These are phyloP conservation scores for Hemileccinum rubropunctum DNA, from an alignment of 768 basidiomycete genomes.

Conservation along the genomic window DNA sequence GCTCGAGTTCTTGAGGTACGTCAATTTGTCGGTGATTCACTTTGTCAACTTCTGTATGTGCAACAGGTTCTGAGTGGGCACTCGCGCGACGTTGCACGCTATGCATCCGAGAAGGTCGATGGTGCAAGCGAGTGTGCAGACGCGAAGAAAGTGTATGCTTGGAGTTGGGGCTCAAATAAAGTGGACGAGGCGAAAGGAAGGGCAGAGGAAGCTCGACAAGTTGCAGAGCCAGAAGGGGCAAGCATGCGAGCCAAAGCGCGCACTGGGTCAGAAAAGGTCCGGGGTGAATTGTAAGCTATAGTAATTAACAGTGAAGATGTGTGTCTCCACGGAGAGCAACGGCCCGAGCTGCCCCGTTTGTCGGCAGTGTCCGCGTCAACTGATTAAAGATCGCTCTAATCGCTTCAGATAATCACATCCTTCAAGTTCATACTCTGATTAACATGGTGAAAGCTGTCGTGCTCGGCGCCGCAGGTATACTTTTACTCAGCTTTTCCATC, in stretches of 20 bases:
- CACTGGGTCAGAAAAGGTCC: slow-evolving; percentile 12
- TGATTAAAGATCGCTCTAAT: slow-evolving; percentile 18
- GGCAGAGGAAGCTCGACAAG: slow-evolving; percentile 25
- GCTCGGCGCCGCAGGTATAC: slow-evolving; percentile 88
- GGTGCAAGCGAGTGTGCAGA: slow-evolving; percentile 21
- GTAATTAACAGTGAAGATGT: neutral
- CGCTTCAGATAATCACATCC: neutral
- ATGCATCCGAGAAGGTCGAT: slow-evolving; percentile 29
- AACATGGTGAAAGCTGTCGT: slow-evolving; percentile 76
- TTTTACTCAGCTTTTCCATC: neutral
- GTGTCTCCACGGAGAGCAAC: neutral
- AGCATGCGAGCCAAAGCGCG: slow-evolving; percentile 9
- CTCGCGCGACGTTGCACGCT: slow-evolving; percentile 21
- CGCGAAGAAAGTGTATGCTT: slow-evolving; percentile 15
- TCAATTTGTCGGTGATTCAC: neutral
- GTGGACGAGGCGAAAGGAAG: slow-evolving; percentile 23
- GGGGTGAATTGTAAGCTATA: slow-evolving; percentile 29
- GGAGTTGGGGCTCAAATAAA: slow-evolving; percentile 22
- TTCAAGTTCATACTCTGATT: neutral
- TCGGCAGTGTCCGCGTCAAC: slow-evolving; percentile 17
- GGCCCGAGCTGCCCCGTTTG: neutral
- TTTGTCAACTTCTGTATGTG: neutral
- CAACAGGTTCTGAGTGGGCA: slow-evolving; percentile 41
- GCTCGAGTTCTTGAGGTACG: slow-evolving; percentile 39
- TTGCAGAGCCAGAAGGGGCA: neutral